Conservation (phyloP, 2,329 filamentous ascomycete genomes). For the Leptographium wingfieldii region DNA sequence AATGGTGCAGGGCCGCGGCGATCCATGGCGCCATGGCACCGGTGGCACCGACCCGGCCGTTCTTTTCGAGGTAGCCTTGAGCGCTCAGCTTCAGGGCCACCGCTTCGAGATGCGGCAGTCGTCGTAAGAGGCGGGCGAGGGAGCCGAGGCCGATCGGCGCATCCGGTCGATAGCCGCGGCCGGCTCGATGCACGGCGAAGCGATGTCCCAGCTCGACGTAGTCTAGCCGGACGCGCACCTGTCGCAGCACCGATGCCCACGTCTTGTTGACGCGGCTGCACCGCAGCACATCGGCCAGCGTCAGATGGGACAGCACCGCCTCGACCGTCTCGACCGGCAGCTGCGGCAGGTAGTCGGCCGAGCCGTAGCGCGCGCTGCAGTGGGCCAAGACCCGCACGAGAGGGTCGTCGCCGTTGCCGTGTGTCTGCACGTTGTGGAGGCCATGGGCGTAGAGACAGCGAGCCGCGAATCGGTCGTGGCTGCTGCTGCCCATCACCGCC, state of each 20-base stretch:
- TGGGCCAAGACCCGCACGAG: not conserved
- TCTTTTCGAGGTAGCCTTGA: too few relatives aligned
- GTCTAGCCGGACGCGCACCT: not conserved
- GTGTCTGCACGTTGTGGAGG: constrained; percentile 5
- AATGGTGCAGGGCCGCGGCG: not conserved
- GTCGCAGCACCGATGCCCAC: constrained; percentile 1
- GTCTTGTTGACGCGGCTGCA: constrained; percentile 6
- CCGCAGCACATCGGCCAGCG: constrained; percentile 1
- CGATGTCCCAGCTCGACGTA: not conserved
- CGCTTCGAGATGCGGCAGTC: not conserved
- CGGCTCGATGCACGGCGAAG: not conserved
- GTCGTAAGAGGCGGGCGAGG: not conserved
- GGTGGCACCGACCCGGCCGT: too few relatives aligned
- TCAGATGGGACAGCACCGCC: constrained; percentile 5
- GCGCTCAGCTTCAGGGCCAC: not conserved
- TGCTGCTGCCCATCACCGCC: not conserved
- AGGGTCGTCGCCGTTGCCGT: not conserved
- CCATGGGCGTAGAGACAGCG: constrained; percentile 12
- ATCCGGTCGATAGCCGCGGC: too few relatives aligned
- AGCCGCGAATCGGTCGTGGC: constrained; percentile 2
- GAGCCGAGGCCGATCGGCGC: not conserved
- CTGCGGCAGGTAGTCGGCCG: constrained; percentile 6
- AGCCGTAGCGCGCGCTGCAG: constrained; percentile 5
- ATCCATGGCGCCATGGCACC: not conserved
- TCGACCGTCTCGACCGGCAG: constrained; percentile 9